Evolutionary conservation across 805 yeast genomes (phyloP), one percentile per base, ranked within the genome.

Genomic region (Yarrowia porcina): DNA sequence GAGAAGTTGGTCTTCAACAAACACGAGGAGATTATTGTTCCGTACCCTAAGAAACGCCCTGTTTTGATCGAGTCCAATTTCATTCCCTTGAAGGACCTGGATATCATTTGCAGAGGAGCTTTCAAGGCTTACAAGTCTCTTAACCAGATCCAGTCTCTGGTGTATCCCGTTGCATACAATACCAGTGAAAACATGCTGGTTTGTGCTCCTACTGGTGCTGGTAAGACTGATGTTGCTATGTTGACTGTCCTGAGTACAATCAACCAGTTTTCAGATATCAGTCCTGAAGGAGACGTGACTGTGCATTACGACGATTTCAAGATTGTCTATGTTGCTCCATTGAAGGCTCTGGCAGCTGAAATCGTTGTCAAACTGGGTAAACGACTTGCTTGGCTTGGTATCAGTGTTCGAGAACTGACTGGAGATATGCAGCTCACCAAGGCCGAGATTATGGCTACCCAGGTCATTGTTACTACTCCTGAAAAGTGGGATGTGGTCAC

Each of bases 401-500:
- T 96, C 28, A 82, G 82, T 65, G 98, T 93, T 0, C 75, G 94
- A 47, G 97, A 92, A 70, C 78, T 92, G 64, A 92, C 97, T 3
- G 97, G 97, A 71, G 97, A 91, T 76, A 92, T 92, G 97, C 97
- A 91, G 71, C 75, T 91, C 61, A 88, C 96, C 0, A 83, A 85
- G 66, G 80, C 87, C 1, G 97, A 91, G 73, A 90, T 91, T 41
- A 72, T 84, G 69, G 82, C 83, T 1, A 92, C 97, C 0, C 97
- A 91, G 72, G 80, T 91, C 41, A 88, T 91, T 66, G 97, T 91
- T 2, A 92, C 97, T 0, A 91, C 97, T 0, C 97, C 97, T 0
- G 97, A 91, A 71, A 91, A 91, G 73, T 91, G 97, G 97, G 97
- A 91, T 76, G 97, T 94, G 2, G 97, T 94, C 1, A 93, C 99